phyloP scores from a whole-genome alignment of 352 stramenopile species.

The Phytopythium delawarense region DNA sequence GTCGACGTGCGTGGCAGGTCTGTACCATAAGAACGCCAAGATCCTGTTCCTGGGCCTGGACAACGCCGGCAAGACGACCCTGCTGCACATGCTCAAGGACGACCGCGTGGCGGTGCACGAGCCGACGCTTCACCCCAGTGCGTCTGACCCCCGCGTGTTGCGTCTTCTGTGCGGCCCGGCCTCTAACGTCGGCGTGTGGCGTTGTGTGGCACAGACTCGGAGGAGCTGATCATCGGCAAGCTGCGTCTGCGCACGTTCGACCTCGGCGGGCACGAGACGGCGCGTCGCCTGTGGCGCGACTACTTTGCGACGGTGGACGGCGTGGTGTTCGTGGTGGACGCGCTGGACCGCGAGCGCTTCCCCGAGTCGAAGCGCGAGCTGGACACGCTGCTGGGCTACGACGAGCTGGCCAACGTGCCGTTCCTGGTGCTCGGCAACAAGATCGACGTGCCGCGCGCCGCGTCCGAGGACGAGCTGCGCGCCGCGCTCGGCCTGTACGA shows the following conservation, averaged over 20 bases:
- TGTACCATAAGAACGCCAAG: slow-evolving; percentile 99
- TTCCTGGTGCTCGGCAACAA: slow-evolving; percentile 99
- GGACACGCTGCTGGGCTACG: slow-evolving; percentile 95
- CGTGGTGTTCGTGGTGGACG: slow-evolving; percentile 99
- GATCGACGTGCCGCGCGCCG: slow-evolving; percentile 97
- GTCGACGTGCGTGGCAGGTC: slow-evolving; percentile 58
- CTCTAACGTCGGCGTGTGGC: neutral
- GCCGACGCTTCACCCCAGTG: slow-evolving; percentile 95
- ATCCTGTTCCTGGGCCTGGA: slow-evolving; percentile 99
- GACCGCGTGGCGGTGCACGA: slow-evolving; percentile 95
- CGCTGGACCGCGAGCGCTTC: slow-evolving; percentile 97
- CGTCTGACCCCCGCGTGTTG: neutral
- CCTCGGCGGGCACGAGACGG: slow-evolving; percentile 98
- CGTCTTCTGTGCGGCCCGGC: neutral
- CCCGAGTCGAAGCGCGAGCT: slow-evolving; percentile 99
- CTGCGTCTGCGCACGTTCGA: slow-evolving; percentile 99
- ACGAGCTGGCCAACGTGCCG: slow-evolving; percentile 97
- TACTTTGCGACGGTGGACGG: slow-evolving; percentile 99
- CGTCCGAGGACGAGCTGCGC: slow-evolving; percentile 98
- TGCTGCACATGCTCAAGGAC: slow-evolving; percentile 99
- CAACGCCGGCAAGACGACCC: slow-evolving; percentile 99
- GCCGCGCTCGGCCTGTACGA: slow-evolving; percentile 95
- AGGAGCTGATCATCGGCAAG: slow-evolving; percentile 94
- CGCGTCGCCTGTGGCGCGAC: slow-evolving; percentile 97
- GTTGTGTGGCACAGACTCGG: slow-evolving; percentile 52